Evolutionary conservation across 257 asterid species (phyloP).

Genomic region (Petunia secreta): DNA sequence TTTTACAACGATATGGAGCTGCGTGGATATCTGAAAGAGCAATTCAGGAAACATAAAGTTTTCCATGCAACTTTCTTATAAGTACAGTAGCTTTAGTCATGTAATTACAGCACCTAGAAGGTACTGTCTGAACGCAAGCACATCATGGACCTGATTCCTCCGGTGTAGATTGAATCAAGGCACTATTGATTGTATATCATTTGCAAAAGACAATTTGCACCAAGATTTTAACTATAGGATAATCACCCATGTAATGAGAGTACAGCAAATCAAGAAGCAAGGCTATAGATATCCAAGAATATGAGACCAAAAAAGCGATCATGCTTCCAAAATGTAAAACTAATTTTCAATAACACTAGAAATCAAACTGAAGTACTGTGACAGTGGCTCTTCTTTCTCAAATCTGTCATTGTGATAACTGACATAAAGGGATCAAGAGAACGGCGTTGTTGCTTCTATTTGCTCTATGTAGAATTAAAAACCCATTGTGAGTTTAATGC

Average conservation of each 20-base stretch:
- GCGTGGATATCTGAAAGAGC: neutral
- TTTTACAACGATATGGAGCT: constrained; percentile 14
- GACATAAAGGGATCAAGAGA: neutral
- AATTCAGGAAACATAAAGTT: neutral
- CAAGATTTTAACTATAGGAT: neutral
- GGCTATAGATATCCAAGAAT: constrained; percentile 14
- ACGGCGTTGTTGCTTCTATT: neutral
- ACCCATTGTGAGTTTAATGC: neutral
- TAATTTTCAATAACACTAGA: too few species aligned
- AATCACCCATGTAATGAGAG: neutral
- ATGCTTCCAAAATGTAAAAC: too few species aligned
- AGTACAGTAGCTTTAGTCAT: neutral
- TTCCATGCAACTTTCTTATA: neutral
- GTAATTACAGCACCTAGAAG: constrained; percentile 10
- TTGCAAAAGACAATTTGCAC: neutral
- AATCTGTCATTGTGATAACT: constrained; percentile 16
- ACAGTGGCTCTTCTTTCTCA: too few species aligned
- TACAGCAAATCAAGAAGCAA: neutral
- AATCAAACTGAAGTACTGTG: too few species aligned
- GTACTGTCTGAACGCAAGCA: neutral
- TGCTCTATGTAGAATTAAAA: constrained; percentile 2
- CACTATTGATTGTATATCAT: neutral
- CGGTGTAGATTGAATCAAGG: neutral
- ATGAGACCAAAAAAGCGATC: neutral
- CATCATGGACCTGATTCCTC: neutral